Evolutionary conservation across 345 rosid genomes (phyloP), one percentile per base, ranked within the genome.

Genomic region (Rhizophora mangle): DNA sequence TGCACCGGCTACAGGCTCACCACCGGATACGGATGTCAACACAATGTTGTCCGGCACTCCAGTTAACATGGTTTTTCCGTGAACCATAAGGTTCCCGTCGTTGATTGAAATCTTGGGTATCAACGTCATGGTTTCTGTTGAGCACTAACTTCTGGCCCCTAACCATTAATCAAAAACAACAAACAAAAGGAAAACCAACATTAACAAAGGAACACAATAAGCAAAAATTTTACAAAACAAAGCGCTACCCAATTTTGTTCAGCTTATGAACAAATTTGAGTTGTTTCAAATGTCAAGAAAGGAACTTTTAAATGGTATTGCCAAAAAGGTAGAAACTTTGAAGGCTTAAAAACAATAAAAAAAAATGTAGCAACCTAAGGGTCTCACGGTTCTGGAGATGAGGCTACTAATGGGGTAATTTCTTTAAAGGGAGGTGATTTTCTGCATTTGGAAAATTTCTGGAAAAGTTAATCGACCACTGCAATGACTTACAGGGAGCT

Each of bases 1-100:
- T 27, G 96, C 83, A 52, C 99, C 98, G 21, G 89, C 74, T 59
- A 78, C 83, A 19, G 81, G 89, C 18, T 91, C 98, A 11, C 73
- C 74, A 43, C 96, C 88, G 0, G 92, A 75, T 0, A 85, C 89
- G 3, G 96, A 89, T 52, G 93, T 95, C 71, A 95, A 74, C 19
- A 88, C 72, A 22, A 95, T 80, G 82, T 88, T 95, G 62, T 87
- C 92, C 2, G 99, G 94, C 52, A 95, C 89, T 65, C 97, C 96
- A 5, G 86, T 95, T 19, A 95, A 74, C 8, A 95, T 82, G 62
- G 96, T 90, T 85, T 92, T 95, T 56, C 99, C 98, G 61, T 90
- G 96, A 75, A 88, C 98, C 82, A 95, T 87, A 46, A 95, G 89
- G 82, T 83, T 83, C 64, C 96, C 90, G 46, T 89, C 89, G 49